A percentile compares a stretch with the other conserved stretches of the same genome.
These are phyloP conservation scores for Geosmithia putterillii DNA, from an alignment of 2,329 filamentous ascomycete genomes.

Conservation along the genomic window DNA sequence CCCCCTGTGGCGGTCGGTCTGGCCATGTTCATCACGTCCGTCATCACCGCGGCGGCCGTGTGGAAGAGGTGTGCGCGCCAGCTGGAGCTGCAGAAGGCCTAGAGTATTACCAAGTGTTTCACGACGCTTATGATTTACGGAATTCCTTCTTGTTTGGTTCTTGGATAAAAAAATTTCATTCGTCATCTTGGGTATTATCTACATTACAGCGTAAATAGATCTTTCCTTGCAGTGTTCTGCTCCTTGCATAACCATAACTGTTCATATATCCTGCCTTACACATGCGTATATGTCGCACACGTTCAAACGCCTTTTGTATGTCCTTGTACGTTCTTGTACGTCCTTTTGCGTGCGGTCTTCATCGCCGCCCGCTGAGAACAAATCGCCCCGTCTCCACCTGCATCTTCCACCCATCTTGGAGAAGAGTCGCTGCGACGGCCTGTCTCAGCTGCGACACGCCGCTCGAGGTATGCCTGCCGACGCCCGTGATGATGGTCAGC, in stretches of 20 bases:
- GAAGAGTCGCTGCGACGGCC: slow-evolving; percentile 65
- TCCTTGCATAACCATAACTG: no score
- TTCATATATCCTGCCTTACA: no score
- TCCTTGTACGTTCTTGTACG: background rate
- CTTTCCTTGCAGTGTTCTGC: no score
- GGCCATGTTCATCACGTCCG: slow-evolving; percentile 48
- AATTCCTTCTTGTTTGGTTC: background rate
- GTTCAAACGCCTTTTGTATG: no score
- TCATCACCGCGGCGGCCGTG: slow-evolving; percentile 46
- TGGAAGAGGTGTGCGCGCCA: slow-evolving; percentile 39
- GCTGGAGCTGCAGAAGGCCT: slow-evolving; percentile 6
- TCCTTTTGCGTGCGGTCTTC: slow-evolving; percentile 2
- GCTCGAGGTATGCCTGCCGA: slow-evolving; percentile 65
- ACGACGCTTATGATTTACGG: background rate
- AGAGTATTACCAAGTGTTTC: background rate
- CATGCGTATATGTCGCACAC: no score
- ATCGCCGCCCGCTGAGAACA: slow-evolving; percentile 49
- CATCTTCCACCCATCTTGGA: slow-evolving; percentile 73
- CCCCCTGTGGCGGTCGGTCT: slow-evolving; percentile 39
- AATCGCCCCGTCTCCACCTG: slow-evolving; percentile 60
- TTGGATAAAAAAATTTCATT: no score
- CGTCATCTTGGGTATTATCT: no score
- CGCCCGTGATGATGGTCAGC: slow-evolving; percentile 69
- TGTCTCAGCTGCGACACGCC: slow-evolving; percentile 67
- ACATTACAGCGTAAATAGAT: no score